Evolutionary conservation across 495 filamentous ascomycete species (phyloP).

Genomic region (Rostrohypoxylon terebratum): DNA sequence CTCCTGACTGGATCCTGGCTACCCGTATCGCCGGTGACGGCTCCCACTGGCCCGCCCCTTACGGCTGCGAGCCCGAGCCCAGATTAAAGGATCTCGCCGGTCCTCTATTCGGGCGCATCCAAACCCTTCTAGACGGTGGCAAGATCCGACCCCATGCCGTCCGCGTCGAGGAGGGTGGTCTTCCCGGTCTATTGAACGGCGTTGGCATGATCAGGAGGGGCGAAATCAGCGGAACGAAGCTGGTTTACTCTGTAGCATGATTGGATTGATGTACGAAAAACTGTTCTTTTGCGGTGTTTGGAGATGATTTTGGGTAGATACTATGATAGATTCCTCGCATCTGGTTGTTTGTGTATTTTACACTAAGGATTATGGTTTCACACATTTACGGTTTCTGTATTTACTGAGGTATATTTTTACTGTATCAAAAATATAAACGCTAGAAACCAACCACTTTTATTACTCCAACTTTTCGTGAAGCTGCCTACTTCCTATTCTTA

Average conservation of each 20-base stretch:
- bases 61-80: conserved; percentile 13
- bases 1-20: conserved; percentile 28
- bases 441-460: background rate
- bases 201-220: conserved; percentile 64
- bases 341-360: conserved; percentile 7
- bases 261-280: conserved; percentile 3
- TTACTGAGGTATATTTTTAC: background rate
- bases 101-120: conserved; percentile 54
- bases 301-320: conserved; percentile 7
- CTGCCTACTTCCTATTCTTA: background rate
- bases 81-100: conserved; percentile 54
- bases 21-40: conserved; percentile 17
- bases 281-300: conserved; percentile 3
- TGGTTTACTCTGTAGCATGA: conserved; percentile 54
- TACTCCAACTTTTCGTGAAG: background rate
- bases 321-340: conserved; percentile 5
- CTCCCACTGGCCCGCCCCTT: background rate
- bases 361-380: background rate
- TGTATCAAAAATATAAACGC: background rate
- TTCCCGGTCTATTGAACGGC: conserved; percentile 65
- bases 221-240: conserved; percentile 66
- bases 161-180: conserved; percentile 58
- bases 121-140: conserved; percentile 60
- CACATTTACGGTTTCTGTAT: conserved; percentile 4
- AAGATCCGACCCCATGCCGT: conserved; percentile 65